Percentiles rank a stretch among this genome's conserved stretches.
phyloP scores from a whole-genome alignment of 768 basidiomycete genomes.

The Boletus subcaerulescens region DNA sequence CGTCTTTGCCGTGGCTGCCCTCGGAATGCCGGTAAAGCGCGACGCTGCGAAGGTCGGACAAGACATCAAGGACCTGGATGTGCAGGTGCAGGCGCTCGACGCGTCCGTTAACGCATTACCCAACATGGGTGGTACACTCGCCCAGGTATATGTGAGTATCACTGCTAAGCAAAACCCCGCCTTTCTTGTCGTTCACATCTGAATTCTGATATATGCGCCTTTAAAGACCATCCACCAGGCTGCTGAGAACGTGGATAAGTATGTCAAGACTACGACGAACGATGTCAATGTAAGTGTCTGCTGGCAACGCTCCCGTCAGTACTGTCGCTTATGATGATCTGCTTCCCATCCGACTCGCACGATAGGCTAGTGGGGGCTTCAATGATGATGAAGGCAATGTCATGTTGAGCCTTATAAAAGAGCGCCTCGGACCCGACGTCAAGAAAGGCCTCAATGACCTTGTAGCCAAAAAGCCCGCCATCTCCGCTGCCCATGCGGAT shows the following conservation, averaged over 20 bases:
- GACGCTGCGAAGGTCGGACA: background rate
- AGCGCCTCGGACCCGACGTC: fast-evolving
- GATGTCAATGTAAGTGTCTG: constrained; percentile 1
- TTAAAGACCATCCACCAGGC: background rate
- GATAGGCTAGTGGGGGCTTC: background rate
- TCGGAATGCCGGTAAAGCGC: constrained; percentile 14
- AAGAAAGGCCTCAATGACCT: background rate
- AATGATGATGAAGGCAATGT: background rate
- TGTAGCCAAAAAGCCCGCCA: background rate
- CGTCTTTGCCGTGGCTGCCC: constrained; percentile 3
- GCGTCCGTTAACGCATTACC: background rate
- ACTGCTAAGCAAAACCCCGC: too few relatives aligned
- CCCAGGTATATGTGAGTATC: background rate
- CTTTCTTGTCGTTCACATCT: background rate
- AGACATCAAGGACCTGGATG: background rate
- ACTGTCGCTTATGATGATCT: background rate
- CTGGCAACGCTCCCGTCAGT: background rate
- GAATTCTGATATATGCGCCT: background rate
- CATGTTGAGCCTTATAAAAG: fast-evolving
- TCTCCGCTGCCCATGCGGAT: background rate
- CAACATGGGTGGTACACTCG: background rate
- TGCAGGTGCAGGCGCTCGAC: background rate
- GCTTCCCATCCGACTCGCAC: background rate
- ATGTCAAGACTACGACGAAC: background rate
- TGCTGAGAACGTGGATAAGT: fast-evolving